phyloP scores from a whole-genome alignment of 2,329 filamentous ascomycete species.

The Talaromyces sp. region DNA sequence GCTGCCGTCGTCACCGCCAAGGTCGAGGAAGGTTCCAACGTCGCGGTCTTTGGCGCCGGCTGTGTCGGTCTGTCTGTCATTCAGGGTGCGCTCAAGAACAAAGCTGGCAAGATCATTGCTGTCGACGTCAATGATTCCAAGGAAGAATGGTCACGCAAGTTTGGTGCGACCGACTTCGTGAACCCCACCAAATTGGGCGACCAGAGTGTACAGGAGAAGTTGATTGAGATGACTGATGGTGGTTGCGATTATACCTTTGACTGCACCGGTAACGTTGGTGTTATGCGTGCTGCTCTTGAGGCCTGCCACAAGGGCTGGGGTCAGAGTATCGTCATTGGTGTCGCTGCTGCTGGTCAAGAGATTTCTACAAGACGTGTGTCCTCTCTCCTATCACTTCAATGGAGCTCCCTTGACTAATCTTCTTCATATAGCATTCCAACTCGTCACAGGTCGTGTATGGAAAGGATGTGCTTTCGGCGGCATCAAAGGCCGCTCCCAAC shows the following conservation, averaged over 20 bases:
- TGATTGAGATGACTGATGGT: conserved; percentile 96
- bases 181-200: conserved; percentile 75
- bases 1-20: conserved; percentile 90
- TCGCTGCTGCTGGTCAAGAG: conserved; percentile 93
- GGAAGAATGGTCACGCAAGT: conserved; percentile 89
- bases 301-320: conserved; percentile 99
- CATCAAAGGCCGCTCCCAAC: conserved; percentile 93
- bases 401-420: conserved; percentile 20
- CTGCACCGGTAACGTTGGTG: conserved; percentile 93
- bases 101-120: conserved; percentile 61
- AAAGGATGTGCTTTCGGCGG: conserved; percentile 97
- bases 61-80: conserved; percentile 95
- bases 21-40: conserved; percentile 82
- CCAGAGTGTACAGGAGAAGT: conserved; percentile 83
- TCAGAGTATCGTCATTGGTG: conserved; percentile 95
- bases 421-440: conserved; percentile 74
- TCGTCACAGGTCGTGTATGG: conserved; percentile 97
- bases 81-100: conserved; percentile 84
- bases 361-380: conserved; percentile 86
- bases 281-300: conserved; percentile 94
- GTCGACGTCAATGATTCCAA: conserved; percentile 83
- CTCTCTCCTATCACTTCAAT: conserved; percentile 14
- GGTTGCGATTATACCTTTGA: conserved; percentile 99
- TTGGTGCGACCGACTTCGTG: conserved; percentile 94
- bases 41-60: conserved; percentile 91